A percentile compares a stretch with the other conserved stretches of the same genome.
Conservation (phyloP, 2,329 filamentous ascomycete species). For the Dactylellina parvicollis region DNA sequence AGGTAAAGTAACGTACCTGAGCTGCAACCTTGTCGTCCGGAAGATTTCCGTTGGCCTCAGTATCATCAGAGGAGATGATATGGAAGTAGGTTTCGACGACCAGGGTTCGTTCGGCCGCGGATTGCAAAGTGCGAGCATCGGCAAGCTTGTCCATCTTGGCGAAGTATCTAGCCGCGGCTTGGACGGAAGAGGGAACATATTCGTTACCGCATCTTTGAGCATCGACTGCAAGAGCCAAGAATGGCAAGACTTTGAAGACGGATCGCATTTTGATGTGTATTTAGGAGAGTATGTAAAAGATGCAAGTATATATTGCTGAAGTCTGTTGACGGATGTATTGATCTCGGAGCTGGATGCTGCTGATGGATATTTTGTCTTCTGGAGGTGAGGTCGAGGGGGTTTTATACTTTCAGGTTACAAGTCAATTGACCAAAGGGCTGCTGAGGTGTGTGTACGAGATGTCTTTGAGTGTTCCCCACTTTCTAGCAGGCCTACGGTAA, state of each 20-base stretch:
- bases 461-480: constrained; percentile 24
- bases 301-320: neutral
- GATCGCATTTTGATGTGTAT: constrained; percentile 36
- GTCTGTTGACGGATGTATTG: too few species aligned
- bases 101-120: constrained; percentile 23
- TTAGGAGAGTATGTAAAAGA: neutral
- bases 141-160: constrained; percentile 37
- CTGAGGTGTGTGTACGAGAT: neutral
- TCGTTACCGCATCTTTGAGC: constrained; percentile 49
- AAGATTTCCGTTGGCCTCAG: constrained; percentile 57
- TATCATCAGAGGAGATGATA: constrained; percentile 58
- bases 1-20: constrained; percentile 55
- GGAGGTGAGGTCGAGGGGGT: constrained; percentile 37
- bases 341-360: constrained; percentile 39
- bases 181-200: constrained; percentile 25
- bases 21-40: constrained; percentile 54
- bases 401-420: constrained; percentile 35
- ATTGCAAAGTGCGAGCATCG: constrained; percentile 39
- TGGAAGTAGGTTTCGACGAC: constrained; percentile 60
- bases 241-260: constrained; percentile 31
- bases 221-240: constrained; percentile 37
- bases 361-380: constrained; percentile 15
- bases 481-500: constrained; percentile 1
- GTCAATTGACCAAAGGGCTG: constrained; percentile 1
- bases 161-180: constrained; percentile 34